Base-by-base conservation (phyloP, 1,284 basidiomycete species). In the Cutaneotrichosporon mucoides region DNA sequence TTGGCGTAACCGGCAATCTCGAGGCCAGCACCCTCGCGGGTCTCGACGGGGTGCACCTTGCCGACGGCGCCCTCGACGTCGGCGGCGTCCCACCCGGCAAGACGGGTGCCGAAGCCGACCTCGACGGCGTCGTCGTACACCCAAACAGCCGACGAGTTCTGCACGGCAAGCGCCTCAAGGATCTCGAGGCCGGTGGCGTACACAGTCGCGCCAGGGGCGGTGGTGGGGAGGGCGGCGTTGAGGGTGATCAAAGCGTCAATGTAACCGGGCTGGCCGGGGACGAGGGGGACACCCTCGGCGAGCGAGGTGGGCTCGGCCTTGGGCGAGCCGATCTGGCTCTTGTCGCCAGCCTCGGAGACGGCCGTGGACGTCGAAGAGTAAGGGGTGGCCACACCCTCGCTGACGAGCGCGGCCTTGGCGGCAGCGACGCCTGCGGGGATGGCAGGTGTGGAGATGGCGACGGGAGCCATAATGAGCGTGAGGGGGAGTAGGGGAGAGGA, bases 1-100 rank as follows among this genome's bases (percentile, higher is more conserved):
- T 65, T 65, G 46, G 74, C 66, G 62, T 90, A 84, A 13, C 92
- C 92, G 43, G 90, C 85, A 61, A 96, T 81, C 69, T 85, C 85
- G 57, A 92, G 79, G 13, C 92, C 92, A 16, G 92, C 91, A 51
- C 92, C 92, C 13, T 87, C 83, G 59, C 92, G 83, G n/a, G 89
- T 92, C 79, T 95, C 91, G 56, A 93, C 80, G 56, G 83, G 79
- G 61, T 88, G 81, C 8, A 89, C 84, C 57, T 85, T 82, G 3
- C 61, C 54, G 10, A 53, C 62, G n/a, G 59, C 63, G 15, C 51
- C 50, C 24, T 59, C 42, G 13, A 66, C 56, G 9, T 56, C 56
- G 36, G 60, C 52, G 36, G 64, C 61, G 44, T 64, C 57, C 68
- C 70, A 74, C 5, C 41, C 48, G 5, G 61, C 43, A 37, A 66